Percentiles rank a stretch among this genome's conserved stretches.
Conservation (phyloP, 768 basidiomycete species). For the Kwoniella bestiolae region DNA sequence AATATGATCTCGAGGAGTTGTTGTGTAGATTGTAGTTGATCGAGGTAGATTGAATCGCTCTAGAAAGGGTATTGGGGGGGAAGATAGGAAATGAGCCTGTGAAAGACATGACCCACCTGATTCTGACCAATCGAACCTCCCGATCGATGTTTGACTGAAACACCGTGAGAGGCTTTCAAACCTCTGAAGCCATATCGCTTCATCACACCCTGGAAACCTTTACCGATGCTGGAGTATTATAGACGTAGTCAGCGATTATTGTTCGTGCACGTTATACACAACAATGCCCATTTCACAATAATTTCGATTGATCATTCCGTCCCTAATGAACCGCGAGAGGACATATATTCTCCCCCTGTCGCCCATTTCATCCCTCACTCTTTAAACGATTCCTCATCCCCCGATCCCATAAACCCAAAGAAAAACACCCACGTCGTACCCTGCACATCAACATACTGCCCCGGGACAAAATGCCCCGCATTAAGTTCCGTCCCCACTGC, state of each 20-base stretch:
- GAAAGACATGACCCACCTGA: constrained; percentile 67
- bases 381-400: too few species aligned
- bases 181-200: constrained; percentile 94
- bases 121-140: constrained; percentile 92
- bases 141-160: constrained; percentile 89
- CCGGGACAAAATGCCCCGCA: constrained; percentile 94
- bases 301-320: too few species aligned
- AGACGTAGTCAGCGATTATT: too few species aligned
- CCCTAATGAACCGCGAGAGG: too few species aligned
- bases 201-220: constrained; percentile 97
- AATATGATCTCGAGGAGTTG: too few species aligned
- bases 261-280: too few species aligned
- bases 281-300: too few species aligned
- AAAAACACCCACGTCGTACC: constrained; percentile 75
- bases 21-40: too few species aligned
- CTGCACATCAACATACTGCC: constrained; percentile 90
- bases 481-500: constrained; percentile 87
- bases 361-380: too few species aligned
- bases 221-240: constrained; percentile 72
- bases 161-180: constrained; percentile 90
- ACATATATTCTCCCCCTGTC: too few species aligned
- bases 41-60: neutral
- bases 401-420: constrained; percentile 4
- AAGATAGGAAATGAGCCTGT: neutral
- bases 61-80: neutral